These are phyloP conservation scores for Drosera capensis DNA, from an alignment of 148 eudicot species.

Conservation along the genomic window DNA sequence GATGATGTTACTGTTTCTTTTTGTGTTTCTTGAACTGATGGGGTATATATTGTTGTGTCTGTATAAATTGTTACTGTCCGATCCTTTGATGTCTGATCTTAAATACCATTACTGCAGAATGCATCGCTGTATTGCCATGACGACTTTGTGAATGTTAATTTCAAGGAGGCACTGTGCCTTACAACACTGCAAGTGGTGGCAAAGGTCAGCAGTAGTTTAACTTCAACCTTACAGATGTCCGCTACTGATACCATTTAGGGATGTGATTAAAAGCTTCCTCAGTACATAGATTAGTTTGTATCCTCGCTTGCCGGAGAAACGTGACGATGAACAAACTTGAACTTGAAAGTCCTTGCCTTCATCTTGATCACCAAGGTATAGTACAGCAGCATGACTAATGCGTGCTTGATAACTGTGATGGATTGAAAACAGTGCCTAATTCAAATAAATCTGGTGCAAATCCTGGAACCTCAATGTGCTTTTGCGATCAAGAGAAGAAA, in stretches of 20 bases:
- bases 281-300: background rate
- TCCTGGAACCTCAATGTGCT: conserved; percentile 11
- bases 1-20: too few relatives aligned
- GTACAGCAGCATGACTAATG: background rate
- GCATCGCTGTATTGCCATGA: conserved; percentile 10
- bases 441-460: conserved; percentile 5
- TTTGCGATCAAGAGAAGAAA: conserved; percentile 4
- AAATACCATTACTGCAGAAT: conserved; percentile 1
- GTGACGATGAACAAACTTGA: too few relatives aligned
- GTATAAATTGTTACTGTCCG: background rate
- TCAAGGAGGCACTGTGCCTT: conserved; percentile 10
- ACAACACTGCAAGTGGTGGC: conserved; percentile 4
- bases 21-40: too few relatives aligned
- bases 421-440: background rate
- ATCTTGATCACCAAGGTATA: background rate
- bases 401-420: background rate
- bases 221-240: background rate
- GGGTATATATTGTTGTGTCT: background rate
- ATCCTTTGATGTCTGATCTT: background rate
- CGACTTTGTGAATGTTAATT: conserved; percentile 11
- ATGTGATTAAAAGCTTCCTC: too few relatives aligned
- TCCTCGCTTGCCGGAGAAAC: too few relatives aligned
- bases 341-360: background rate
- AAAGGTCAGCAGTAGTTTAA: conserved; percentile 1
- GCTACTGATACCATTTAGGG: too few relatives aligned